Conservation (phyloP, 2,329 filamentous ascomycete species). For the Apiospora arundinis region DNA sequence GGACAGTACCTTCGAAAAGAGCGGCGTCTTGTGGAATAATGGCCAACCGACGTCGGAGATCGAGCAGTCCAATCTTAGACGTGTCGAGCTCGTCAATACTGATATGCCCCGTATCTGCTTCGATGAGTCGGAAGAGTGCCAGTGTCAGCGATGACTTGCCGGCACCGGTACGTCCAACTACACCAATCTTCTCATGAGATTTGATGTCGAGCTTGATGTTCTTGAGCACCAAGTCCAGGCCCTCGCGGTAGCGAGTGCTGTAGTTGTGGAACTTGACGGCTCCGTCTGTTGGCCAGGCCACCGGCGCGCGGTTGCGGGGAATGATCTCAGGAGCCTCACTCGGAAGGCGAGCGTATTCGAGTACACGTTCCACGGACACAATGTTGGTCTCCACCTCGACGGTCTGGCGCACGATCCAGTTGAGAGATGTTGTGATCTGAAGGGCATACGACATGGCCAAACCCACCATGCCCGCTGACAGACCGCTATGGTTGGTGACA, state of each 20-base stretch:
- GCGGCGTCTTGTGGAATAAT: slow-evolving; percentile 99
- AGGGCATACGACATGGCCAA: slow-evolving; percentile 96
- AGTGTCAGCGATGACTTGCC: slow-evolving; percentile 95
- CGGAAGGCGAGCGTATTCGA: slow-evolving; percentile 91
- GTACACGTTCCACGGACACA: slow-evolving; percentile 94
- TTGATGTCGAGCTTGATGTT: slow-evolving; percentile 92
- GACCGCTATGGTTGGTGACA: slow-evolving; percentile 68
- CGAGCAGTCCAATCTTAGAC: slow-evolving; percentile 85
- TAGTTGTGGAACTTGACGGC: slow-evolving; percentile 91
- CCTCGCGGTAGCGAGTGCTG: slow-evolving; percentile 90
- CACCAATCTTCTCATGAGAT: slow-evolving; percentile 96
- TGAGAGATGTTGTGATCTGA: slow-evolving; percentile 95
- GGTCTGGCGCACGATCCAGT: slow-evolving; percentile 98
- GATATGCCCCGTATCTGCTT: slow-evolving; percentile 81
- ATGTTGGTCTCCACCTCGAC: slow-evolving; percentile 99
- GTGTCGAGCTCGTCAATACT: slow-evolving; percentile 91
- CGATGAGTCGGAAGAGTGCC: slow-evolving; percentile 94
- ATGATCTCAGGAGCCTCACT: slow-evolving; percentile 96
- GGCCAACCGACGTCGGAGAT: slow-evolving; percentile 85
- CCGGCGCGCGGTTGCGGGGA: slow-evolving; percentile 82
- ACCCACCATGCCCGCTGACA: slow-evolving; percentile 81
- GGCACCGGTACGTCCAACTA: slow-evolving; percentile 93
- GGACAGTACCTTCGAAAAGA: slow-evolving; percentile 89
- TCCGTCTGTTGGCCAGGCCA: slow-evolving; percentile 90
- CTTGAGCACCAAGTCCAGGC: slow-evolving; percentile 90